These are phyloP conservation scores for Gossypium arboreum DNA, from an alignment of 345 rosid species.

Conservation along the genomic window DNA sequence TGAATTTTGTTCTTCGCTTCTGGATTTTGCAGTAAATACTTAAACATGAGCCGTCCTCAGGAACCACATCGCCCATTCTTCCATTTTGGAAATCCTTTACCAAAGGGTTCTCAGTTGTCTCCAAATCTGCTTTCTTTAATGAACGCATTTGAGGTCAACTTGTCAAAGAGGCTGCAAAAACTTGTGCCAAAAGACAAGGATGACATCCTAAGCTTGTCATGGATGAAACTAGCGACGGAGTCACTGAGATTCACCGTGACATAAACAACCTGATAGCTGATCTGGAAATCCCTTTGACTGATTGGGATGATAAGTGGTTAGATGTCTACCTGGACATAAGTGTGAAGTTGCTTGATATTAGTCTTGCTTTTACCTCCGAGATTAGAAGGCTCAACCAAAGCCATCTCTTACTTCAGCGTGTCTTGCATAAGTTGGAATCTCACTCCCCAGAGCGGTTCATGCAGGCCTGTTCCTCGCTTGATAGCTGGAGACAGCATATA, in stretches of 20 bases:
- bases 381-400: constrained; percentile 73
- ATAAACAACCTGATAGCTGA: constrained; percentile 61
- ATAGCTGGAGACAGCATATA: constrained; percentile 73
- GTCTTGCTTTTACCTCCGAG: constrained; percentile 77
- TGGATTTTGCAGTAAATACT: constrained; percentile 30
- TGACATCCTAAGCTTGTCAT: constrained; percentile 65
- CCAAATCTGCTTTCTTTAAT: constrained; percentile 45
- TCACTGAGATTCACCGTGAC: constrained; percentile 61
- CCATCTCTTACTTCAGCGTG: constrained; percentile 67
- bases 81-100: constrained; percentile 85
- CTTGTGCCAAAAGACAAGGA: constrained; percentile 58
- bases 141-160: constrained; percentile 51
- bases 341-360: constrained; percentile 78
- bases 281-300: constrained; percentile 74
- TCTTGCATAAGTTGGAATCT: constrained; percentile 56
- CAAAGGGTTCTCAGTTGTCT: constrained; percentile 68
- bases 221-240: constrained; percentile 87
- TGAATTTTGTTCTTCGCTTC: neutral
- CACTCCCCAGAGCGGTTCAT: constrained; percentile 40
- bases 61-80: constrained; percentile 71
- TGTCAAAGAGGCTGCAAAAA: constrained; percentile 60
- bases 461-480: constrained; percentile 59
- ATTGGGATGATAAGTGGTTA: constrained; percentile 94
- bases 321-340: constrained; percentile 86
- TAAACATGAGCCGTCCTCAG: constrained; percentile 71